phyloP scores from a whole-genome alignment of 1,284 basidiomycete genomes.

The Cutaneotrichosporon sp. region DNA sequence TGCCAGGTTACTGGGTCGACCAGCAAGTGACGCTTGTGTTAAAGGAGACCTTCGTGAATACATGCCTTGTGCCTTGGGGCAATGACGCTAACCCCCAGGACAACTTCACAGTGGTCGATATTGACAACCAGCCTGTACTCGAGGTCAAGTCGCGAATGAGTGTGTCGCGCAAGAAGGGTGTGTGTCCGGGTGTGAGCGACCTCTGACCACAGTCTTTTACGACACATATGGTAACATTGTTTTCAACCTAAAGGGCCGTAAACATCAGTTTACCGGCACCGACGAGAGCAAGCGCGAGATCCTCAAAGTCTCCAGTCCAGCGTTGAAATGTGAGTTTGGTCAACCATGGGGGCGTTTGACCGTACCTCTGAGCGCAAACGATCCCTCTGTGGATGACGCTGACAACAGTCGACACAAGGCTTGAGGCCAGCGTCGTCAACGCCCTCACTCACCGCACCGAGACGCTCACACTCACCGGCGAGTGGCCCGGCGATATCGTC shows the following conservation, averaged over 20 bases:
- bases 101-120: background rate
- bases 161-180: background rate
- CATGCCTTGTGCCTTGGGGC: background rate
- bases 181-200: background rate
- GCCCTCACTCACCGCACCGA: constrained; percentile 22
- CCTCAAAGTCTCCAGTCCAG: background rate
- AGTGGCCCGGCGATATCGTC: constrained; percentile 10
- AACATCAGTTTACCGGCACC: background rate
- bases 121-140: constrained; percentile 1
- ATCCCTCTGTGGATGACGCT: too few relatives aligned
- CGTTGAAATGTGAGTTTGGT: background rate
- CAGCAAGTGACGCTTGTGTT: background rate
- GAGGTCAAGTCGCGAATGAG: background rate
- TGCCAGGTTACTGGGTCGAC: background rate
- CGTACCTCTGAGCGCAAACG: too few relatives aligned
- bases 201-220: background rate
- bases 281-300: background rate
- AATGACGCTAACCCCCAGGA: background rate
- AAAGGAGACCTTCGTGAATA: constrained; percentile 11
- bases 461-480: constrained; percentile 33
- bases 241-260: background rate
- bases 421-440: constrained; percentile 39
- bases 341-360: too few relatives aligned
- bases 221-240: constrained; percentile 1
- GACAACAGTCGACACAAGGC: constrained; percentile 36